Evolutionary conservation across 1,284 basidiomycete genomes (phyloP).

Genomic region (Pseudozyma thailandica): DNA sequence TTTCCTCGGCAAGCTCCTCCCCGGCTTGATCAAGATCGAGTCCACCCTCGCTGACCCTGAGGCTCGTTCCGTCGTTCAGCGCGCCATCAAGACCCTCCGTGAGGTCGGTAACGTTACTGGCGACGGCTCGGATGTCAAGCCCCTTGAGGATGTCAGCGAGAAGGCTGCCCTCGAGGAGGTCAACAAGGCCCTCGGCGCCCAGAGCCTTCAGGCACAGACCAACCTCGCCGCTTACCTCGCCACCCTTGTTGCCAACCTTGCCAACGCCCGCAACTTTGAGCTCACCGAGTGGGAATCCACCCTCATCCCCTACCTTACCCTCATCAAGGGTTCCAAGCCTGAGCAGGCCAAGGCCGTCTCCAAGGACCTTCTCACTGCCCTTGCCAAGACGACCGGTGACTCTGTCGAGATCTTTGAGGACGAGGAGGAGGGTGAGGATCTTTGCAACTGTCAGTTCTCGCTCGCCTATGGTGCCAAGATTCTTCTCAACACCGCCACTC

Average conservation of each 20-base stretch:
- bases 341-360: conserved; percentile 60
- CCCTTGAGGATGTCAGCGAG: conserved; percentile 63
- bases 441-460: conserved; percentile 69
- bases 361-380: conserved; percentile 55
- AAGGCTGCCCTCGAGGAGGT: conserved; percentile 55
- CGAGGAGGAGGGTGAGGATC: conserved; percentile 68
- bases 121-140: conserved; percentile 67
- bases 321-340: conserved; percentile 61
- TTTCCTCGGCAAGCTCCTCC: conserved; percentile 68
- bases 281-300: conserved; percentile 66
- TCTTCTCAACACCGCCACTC: conserved; percentile 68
- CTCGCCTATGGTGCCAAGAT: conserved; percentile 69
- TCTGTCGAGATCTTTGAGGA: conserved; percentile 67
- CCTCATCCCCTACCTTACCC: conserved; percentile 64
- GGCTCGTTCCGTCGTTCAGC: conserved; percentile 66
- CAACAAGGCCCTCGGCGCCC: conserved; percentile 57
- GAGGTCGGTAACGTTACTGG: conserved; percentile 65
- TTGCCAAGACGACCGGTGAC: conserved; percentile 66
- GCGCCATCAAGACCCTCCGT: conserved; percentile 66
- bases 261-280: conserved; percentile 68
- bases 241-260: conserved; percentile 64
- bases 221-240: conserved; percentile 61
- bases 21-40: conserved; percentile 68
- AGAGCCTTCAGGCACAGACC: conserved; percentile 54
- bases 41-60: conserved; percentile 67